Evolutionary conservation across 2,329 filamentous ascomycete species (phyloP).

Genomic region (Neonectria coccinea): DNA sequence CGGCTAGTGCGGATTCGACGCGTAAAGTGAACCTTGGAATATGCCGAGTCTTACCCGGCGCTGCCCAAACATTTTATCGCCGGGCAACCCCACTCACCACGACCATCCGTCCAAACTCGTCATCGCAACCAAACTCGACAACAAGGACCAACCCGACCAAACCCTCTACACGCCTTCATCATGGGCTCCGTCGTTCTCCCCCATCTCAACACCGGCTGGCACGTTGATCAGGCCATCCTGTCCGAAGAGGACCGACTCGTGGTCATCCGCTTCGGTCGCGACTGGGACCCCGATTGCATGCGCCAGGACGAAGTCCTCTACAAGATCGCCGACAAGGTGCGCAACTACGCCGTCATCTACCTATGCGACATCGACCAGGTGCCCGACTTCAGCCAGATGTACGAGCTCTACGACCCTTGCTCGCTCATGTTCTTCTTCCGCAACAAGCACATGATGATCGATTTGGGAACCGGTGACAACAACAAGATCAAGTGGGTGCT

Average conservation of each 20-base stretch:
- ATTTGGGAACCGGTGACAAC: slow-evolving; percentile 98
- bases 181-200: slow-evolving; percentile 91
- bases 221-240: slow-evolving; percentile 94
- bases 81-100: not conserved
- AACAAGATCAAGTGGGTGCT: slow-evolving; percentile 96
- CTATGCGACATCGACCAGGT: slow-evolving; percentile 93
- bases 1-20: not conserved
- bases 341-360: slow-evolving; percentile 94
- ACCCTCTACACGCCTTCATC: not conserved
- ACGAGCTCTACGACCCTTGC: slow-evolving; percentile 89
- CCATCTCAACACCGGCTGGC: slow-evolving; percentile 92
- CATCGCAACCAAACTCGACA: not conserved
- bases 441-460: slow-evolving; percentile 99
- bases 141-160: not conserved
- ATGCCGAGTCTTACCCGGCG: not conserved
- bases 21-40: not conserved
- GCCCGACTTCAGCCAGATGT: slow-evolving; percentile 96
- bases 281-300: slow-evolving; percentile 80
- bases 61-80: not conserved
- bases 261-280: slow-evolving; percentile 92
- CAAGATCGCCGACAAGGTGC: slow-evolving; percentile 91
- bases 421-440: slow-evolving; percentile 98
- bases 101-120: slow-evolving; percentile 3
- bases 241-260: slow-evolving; percentile 92
- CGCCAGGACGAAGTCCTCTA: slow-evolving; percentile 92